Evolutionary conservation across 1,139 yeast genomes (phyloP), one percentile per base, ranked within the genome.

Genomic region (Saccharomyces uvarum): DNA sequence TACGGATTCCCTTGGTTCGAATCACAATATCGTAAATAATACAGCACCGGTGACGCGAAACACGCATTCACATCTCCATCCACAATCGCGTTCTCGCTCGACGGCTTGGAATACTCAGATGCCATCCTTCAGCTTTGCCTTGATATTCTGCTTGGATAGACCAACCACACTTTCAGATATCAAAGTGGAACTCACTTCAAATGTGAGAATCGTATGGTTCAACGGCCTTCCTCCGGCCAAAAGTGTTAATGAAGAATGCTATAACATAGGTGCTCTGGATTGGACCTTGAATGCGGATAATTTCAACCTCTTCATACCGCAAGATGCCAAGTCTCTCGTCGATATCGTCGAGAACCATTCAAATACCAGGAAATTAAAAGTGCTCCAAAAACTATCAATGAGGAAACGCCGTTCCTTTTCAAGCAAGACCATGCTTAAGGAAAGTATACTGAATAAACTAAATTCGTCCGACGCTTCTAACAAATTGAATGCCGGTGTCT

Each of bases 401-500:
- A 27, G 33, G 14, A 27, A 53, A 2, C 50, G 56, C 38, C 54
- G 28, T 51, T 56, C 44, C 46, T 24, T 21, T 32, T 19, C 44
- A n/a, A 38, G 19, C 19, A 38, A 38, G 7, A 11, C 44, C 8
- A 19, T 19, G 9, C 44, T 38, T 2, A 38, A 13, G n/a, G 44
- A 38, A 19, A 38, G 4, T 38, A 38, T 38, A 16, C n/a, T 38
- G 19, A 38, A 38, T 4, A 38, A 38, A 9, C 13, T 38, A 5
- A 38, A 38, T 38, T 9, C 44, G n/a, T 38, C 44, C 24, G 21
- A 38, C 19, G 16, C 44, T 38, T 8, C 26, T 21, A 38, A 38
- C 26, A 38, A 38, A 19, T 19, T 38, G 5, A 38, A 16, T 19
- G 65, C 95, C 8, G 96, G 96, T 29, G 79, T 84, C 62, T 88